Percentiles rank a stretch among this genome's conserved stretches.
These are phyloP conservation scores for Scenedesmus sp. DNA, from an alignment of 163 green algal genomes.

Conservation along the genomic window DNA sequence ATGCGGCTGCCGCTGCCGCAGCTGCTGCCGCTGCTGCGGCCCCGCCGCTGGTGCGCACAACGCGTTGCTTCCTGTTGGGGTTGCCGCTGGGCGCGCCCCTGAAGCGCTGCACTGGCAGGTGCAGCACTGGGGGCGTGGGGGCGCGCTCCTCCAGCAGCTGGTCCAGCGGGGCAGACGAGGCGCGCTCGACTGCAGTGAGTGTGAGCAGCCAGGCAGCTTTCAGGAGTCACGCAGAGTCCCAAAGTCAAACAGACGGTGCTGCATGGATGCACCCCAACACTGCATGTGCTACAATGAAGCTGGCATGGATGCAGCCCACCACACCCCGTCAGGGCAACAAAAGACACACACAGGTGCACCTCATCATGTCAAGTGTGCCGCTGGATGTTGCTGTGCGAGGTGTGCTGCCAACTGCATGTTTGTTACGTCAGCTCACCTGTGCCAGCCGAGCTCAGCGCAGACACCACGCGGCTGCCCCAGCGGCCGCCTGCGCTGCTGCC, in stretches of 20 bases:
- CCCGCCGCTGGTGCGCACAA: not conserved
- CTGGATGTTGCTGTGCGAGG: not conserved
- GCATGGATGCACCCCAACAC: too few species aligned
- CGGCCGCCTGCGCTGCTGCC: not conserved
- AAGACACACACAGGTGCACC: not conserved
- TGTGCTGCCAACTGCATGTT: not conserved
- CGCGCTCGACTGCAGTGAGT: not conserved
- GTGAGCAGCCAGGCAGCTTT: not conserved
- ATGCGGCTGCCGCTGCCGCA: not conserved
- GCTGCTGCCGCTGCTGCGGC: not conserved
- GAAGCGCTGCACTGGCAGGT: not conserved
- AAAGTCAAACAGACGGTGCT: not conserved
- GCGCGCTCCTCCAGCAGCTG: conserved; percentile 11
- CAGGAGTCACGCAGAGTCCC: not conserved
- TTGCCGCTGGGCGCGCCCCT: not conserved
- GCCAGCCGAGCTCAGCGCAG: conserved; percentile 6
- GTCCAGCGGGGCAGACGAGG: not conserved
- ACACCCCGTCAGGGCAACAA: too few species aligned
- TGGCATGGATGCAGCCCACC: not conserved
- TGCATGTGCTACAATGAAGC: too few species aligned
- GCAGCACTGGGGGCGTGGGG: conserved; percentile 10
- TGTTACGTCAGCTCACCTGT: conserved; percentile 22
- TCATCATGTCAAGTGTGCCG: too few species aligned
- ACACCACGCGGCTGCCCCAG: not conserved
- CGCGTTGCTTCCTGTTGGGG: not conserved